phyloP scores from a whole-genome alignment of 2,329 filamentous ascomycete genomes.

The Epichloe coenophiala region DNA sequence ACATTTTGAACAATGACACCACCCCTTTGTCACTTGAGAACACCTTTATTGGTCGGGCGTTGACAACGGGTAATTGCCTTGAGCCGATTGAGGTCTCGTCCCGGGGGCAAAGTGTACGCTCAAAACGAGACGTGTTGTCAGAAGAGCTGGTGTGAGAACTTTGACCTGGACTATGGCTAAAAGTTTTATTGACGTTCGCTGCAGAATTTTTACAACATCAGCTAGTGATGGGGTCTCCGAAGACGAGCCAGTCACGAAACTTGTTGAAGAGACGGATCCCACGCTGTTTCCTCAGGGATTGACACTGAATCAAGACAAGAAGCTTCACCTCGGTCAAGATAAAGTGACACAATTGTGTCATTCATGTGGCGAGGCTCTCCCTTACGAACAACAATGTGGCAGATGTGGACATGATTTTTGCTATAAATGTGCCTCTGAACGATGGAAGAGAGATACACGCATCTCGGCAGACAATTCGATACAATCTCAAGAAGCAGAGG shows the following conservation, averaged over 20 bases:
- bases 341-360: conserved; percentile 31
- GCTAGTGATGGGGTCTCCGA: background rate
- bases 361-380: conserved; percentile 30
- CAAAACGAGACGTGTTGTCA: background rate
- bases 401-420: conserved; percentile 40
- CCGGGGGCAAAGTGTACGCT: background rate
- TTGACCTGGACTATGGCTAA: background rate
- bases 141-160: background rate
- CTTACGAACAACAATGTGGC: conserved; percentile 25
- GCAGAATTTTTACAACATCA: background rate
- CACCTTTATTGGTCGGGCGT: conserved; percentile 3
- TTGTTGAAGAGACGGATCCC: conserved; percentile 17
- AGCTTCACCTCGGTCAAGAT: conserved; percentile 8
- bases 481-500: background rate
- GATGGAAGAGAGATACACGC: conserved; percentile 5
- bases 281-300: conserved; percentile 27
- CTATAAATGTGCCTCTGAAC: conserved; percentile 28
- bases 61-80: conserved; percentile 5
- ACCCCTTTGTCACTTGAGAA: conserved; percentile 2
- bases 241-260: conserved; percentile 15
- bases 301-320: conserved; percentile 25
- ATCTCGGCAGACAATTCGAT: background rate
- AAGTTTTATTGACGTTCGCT: background rate
- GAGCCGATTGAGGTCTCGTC: conserved; percentile 1
- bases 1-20: conserved; percentile 2